Base-by-base conservation (phyloP, 1,284 basidiomycete genomes). In the Malassezia arunalokei region DNA sequence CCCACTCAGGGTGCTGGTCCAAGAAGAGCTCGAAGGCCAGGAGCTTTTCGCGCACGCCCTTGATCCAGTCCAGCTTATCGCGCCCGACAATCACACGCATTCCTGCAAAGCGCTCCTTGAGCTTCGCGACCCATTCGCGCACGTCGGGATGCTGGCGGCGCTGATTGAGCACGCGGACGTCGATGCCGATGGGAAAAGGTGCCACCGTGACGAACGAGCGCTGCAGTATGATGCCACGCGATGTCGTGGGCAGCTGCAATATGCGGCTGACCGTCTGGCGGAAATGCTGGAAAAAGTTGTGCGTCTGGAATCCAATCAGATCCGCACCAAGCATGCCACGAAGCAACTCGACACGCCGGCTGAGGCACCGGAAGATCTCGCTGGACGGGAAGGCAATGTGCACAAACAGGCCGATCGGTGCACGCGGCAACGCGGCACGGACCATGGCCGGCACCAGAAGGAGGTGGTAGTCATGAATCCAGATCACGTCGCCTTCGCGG, bases 111-210 rank as follows among this genome's bases (percentile, higher is more conserved):
- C 86, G 81, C 71, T 87, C 83, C 42, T 78, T 79, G 29, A 90
- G 76, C 5, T 82, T 79, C 30, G 80, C 77, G 4, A 86, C 82
- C 86, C 87, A 89, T 60, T 89, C 85, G 5, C 78, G 74, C 3
- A 89, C 87, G 49, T 88, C 86, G 0, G 82, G 80, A 46, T 87
- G 82, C n/a, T 77, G 77, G 63, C 83, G 82, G 73, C 82, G 83
- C 59, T 81, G 77, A 52, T 81, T 81, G 41, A 89, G 75, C 50
- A 80, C 78, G 50, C 76, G 75, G 14, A 88, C 85, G 64, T 89
- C 87, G 57, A 90, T 88, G 3, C 87, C 87, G 80, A 90, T 88
- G 0, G 87, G 85, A 73, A 88, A 87, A 12, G 86, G 84, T 0
- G 83, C 83, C 6, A 89, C 85, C 59, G 87, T 84, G 38, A 88